A percentile compares a stretch with the other conserved stretches of the same genome.
Evolutionary conservation across 495 filamentous ascomycete species (phyloP).

Genomic region (Rusavskia elegans): DNA sequence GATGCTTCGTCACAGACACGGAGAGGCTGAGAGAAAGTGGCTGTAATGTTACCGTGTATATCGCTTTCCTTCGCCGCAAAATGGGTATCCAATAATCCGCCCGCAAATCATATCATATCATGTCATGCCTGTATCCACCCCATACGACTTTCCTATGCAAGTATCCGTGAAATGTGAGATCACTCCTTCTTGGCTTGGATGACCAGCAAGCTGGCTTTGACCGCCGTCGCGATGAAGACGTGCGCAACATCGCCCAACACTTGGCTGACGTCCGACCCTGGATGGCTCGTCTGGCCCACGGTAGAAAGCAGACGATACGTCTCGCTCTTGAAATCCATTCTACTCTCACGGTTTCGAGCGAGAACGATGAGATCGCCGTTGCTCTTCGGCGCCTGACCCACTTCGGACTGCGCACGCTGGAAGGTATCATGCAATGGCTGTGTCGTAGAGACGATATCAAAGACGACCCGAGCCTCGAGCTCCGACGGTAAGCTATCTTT

Average conservation of each 20-base stretch:
- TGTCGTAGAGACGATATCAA: constrained; percentile 16
- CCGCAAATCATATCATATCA: too few relatives aligned
- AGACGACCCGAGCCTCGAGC: constrained; percentile 45
- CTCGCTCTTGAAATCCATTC: constrained; percentile 1
- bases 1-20: too few relatives aligned
- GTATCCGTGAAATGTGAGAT: neutral
- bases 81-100: too few relatives aligned
- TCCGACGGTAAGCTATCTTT: constrained; percentile 43
- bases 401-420: constrained; percentile 35
- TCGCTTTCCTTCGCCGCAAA: too few relatives aligned
- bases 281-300: constrained; percentile 8
- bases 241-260: constrained; percentile 57
- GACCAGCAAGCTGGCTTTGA: constrained; percentile 62
- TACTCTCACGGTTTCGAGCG: constrained; percentile 34
- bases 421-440: constrained; percentile 5
- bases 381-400: constrained; percentile 46
- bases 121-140: too few relatives aligned
- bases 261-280: constrained; percentile 33
- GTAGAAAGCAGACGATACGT: neutral
- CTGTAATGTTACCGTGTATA: too few relatives aligned
- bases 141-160: too few relatives aligned
- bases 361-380: constrained; percentile 67
- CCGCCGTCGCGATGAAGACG: constrained; percentile 38
- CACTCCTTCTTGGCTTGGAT: constrained; percentile 43
- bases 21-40: too few relatives aligned